Evolutionary conservation across 768 basidiomycete species (phyloP).

Genomic region (Boletellus ananiceps): DNA sequence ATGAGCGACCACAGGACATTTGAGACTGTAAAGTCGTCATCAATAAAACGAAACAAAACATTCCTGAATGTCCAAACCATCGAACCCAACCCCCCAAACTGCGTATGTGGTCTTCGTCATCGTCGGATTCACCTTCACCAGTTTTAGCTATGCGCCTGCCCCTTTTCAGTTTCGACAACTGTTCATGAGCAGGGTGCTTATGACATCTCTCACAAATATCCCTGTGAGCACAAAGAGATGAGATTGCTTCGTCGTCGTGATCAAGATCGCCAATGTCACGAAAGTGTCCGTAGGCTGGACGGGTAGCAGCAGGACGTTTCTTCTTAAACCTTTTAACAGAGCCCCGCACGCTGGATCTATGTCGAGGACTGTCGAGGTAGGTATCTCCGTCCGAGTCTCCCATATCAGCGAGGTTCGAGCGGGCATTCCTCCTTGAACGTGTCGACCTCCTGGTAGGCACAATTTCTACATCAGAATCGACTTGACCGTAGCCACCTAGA

Average conservation of each 20-base stretch:
- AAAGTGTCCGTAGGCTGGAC: slow-evolving; percentile 49
- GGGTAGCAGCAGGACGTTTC: slow-evolving; percentile 33
- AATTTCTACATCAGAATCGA: slow-evolving; percentile 24
- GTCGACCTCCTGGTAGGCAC: slow-evolving; percentile 43
- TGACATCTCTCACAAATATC: slow-evolving; percentile 70
- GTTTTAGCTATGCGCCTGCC: slow-evolving; percentile 38
- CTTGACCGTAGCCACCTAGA: slow-evolving; percentile 36
- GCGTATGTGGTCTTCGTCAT: slow-evolving; percentile 47
- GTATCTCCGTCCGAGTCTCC: slow-evolving; percentile 31
- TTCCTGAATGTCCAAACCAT: slow-evolving; percentile 50
- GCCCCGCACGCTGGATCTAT: slow-evolving; percentile 3
- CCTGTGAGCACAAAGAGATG: slow-evolving; percentile 57
- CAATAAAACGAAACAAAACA: slow-evolving; percentile 4
- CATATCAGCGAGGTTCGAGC: slow-evolving; percentile 33
- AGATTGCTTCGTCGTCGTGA: slow-evolving; percentile 53
- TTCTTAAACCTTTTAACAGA: slow-evolving; percentile 20
- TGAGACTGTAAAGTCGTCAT: slow-evolving; percentile 45
- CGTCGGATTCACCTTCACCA: slow-evolving; percentile 43
- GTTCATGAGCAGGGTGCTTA: slow-evolving; percentile 50
- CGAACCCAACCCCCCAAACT: slow-evolving; percentile 77
- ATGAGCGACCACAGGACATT: slow-evolving; percentile 72
- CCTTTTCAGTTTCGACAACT: slow-evolving; percentile 41
- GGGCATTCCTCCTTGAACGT: slow-evolving; percentile 38
- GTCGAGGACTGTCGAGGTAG: slow-evolving; percentile 30
- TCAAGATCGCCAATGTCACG: slow-evolving; percentile 41